Base-by-base conservation (phyloP, 2,329 filamentous ascomycete species). In the Lachnellula occidentalis region DNA sequence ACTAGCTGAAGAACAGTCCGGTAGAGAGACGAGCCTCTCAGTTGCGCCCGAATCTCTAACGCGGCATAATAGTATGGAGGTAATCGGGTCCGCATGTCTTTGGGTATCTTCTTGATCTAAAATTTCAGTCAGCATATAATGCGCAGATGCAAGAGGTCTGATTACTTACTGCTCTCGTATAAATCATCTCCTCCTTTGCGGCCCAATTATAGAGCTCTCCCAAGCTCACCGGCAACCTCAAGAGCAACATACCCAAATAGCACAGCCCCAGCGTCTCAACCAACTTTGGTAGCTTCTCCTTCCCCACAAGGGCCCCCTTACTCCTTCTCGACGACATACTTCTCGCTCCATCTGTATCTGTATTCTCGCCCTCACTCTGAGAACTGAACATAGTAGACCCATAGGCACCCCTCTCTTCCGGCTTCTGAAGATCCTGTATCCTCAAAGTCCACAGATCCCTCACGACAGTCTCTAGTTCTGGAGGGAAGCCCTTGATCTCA, bases 381-480 rank as follows among this genome's bases (percentile, higher is more conserved):
- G 70, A 69, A 46, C 69, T 69, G 34, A 72, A 72, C 51, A 63
- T 46, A n/a, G 43, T 71, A 11, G 70, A 47, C 66, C 61, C 45
- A 66, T 67, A 45, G 53, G 65, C 64, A 19, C 64, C 64, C 45
- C 65, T 67, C 5, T 65, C 67, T 50, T 43, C 64, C 41, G 70
- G 69, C 47, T 73, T 73, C 19, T 59, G 56, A 34, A 89, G 46
- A 17, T 53, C 43, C 24, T 59, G 56, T 8, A 66, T 36, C 48
- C 66, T 66, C 41, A 96, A 73, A 50, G 86, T 78, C 92, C 94
- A 99, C 14, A 99, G 78, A 67, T 96, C 91, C 55, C 85, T 82
- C 5, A 95, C 83, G 9, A 95, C 77, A 7, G 75, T 85, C 75
- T 95, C 90, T 12, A 96, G 76, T 63, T 95, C 87, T 4, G 76